A percentile compares a stretch with the other conserved stretches of the same genome.
These are phyloP conservation scores for Ceratocystiopsis brevicomis DNA, from an alignment of 2,329 filamentous ascomycete genomes.

Conservation along the genomic window DNA sequence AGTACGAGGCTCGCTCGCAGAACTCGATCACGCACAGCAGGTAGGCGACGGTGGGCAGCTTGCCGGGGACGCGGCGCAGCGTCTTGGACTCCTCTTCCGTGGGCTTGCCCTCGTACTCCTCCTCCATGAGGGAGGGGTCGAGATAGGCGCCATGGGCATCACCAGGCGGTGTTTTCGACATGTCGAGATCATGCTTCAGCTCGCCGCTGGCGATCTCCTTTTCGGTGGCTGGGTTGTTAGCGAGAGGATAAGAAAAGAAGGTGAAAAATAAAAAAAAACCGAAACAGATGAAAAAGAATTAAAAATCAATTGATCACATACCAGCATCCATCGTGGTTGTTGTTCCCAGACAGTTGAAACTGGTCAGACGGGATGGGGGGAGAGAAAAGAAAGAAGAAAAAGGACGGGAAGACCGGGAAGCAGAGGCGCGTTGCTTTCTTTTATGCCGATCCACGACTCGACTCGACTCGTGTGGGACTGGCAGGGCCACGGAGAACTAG, in stretches of 20 bases:
- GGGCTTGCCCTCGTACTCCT: slow-evolving; percentile 25
- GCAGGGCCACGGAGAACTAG: too few relatives aligned
- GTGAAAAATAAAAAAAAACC: neutral
- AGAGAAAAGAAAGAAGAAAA: neutral
- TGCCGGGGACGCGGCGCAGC: slow-evolving; percentile 43
- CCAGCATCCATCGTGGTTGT: neutral
- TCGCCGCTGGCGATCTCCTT: neutral
- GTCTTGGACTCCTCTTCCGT: slow-evolving; percentile 43
- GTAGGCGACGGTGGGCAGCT: slow-evolving; percentile 46
- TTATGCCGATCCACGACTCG: too few relatives aligned
- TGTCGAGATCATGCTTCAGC: neutral
- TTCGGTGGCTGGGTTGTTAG: slow-evolving; percentile 3
- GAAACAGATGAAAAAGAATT: neutral
- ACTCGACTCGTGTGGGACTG: too few relatives aligned
- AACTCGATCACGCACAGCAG: slow-evolving; percentile 55
- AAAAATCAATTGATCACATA: neutral
- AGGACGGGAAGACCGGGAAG: too few relatives aligned
- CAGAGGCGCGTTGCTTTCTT: too few relatives aligned
- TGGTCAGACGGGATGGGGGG: neutral
- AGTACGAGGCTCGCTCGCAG: slow-evolving; percentile 63
- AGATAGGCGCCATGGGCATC: slow-evolving; percentile 5
- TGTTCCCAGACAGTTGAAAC: neutral
- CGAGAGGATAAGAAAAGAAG: neutral
- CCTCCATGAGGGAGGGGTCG: slow-evolving; percentile 6
- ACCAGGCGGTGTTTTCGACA: slow-evolving; percentile 3